Base-by-base conservation (phyloP, 1,139 yeast genomes). In the Lodderomyces elongisporus region DNA sequence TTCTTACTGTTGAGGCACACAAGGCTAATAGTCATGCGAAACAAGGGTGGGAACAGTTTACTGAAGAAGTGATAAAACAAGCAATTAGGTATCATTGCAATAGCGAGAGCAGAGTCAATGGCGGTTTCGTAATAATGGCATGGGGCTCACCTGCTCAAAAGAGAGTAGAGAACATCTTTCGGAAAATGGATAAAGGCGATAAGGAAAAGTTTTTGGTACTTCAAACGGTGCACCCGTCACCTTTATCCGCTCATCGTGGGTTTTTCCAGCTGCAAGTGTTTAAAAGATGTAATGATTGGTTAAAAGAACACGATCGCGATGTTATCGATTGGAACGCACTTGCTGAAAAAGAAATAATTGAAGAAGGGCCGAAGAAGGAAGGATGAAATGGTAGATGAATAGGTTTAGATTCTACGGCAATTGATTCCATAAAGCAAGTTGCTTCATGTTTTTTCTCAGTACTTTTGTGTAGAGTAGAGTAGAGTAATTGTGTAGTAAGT, bases 131-230 rank as follows among this genome's bases (percentile, higher is more conserved):
- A 4, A 72, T 91, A 20, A 63, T 91, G 65, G 85, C 95, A 1
- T 93, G 99, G 99, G 99, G 99, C 0, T 62, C 76, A 6, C 96
- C 96, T 2, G 98, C 98, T 0, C 88, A 81, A 34, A 81, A 77
- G 40, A 63, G 94, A 25, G 70, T 87, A 1, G 69, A 66, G 28
- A 62, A 61, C 39, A n/a, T n/a, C n/a, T 62, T 62, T 34, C 41
- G 53, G 14, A 46, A 51, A 6, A 52, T 56, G 15, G 65, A 72
- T 20, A 35, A 40, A 13, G 33, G 32, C 7, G 34, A 38, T 14
- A 35, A 37, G 7, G 39, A 46, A 2, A 56, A 65, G 29, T 67
- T 77, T 38, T 49, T 66, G 34, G 76, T 85, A 0, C 59, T 91
- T 29, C 71, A 70, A 41, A 70, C 89, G 1, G 97, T 87, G 1